phyloP scores from a whole-genome alignment of 2,329 filamentous ascomycete genomes.

The Calonectria hongkongensis region DNA sequence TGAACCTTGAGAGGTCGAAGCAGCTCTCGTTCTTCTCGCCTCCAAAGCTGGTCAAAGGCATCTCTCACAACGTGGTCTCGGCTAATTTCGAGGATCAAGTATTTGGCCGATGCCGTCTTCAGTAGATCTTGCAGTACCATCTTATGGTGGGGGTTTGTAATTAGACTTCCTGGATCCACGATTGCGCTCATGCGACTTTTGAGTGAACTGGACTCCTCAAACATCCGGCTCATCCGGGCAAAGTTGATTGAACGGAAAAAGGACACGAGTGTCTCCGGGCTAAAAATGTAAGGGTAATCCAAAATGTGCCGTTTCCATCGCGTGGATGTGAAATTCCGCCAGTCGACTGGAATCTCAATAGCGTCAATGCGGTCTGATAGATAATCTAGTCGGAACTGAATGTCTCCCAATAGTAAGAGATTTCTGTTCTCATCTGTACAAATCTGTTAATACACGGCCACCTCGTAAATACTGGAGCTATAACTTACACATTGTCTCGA shows the following conservation, averaged over 20 bases:
- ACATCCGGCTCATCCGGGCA: constrained; percentile 87
- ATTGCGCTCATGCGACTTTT: constrained; percentile 74
- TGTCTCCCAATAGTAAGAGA: constrained; percentile 78
- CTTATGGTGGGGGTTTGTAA: constrained; percentile 75
- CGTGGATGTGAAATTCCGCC: constrained; percentile 77
- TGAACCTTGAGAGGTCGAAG: constrained; percentile 91
- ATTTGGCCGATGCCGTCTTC: constrained; percentile 80
- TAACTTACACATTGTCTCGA: constrained; percentile 82
- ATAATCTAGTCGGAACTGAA: constrained; percentile 84
- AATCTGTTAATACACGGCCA: constrained; percentile 35
- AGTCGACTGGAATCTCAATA: constrained; percentile 83
- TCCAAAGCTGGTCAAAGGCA: constrained; percentile 92
- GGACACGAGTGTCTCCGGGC: constrained; percentile 80
- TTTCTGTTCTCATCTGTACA: constrained; percentile 76
- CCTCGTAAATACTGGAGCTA: neutral
- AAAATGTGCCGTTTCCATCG: constrained; percentile 83
- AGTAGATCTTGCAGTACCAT: constrained; percentile 78
- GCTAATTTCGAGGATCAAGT: constrained; percentile 81
- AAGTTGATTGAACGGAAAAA: constrained; percentile 95
- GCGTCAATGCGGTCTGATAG: constrained; percentile 85
- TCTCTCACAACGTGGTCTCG: constrained; percentile 81
- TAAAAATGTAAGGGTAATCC: constrained; percentile 88
- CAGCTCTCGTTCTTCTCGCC: constrained; percentile 87
- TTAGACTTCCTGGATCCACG: constrained; percentile 71
- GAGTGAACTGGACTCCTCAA: constrained; percentile 79